Percentiles rank a stretch among this genome's conserved stretches.
phyloP scores from a whole-genome alignment of 108 stramenopile genomes.

The Phaeodactylum tricornutum region DNA sequence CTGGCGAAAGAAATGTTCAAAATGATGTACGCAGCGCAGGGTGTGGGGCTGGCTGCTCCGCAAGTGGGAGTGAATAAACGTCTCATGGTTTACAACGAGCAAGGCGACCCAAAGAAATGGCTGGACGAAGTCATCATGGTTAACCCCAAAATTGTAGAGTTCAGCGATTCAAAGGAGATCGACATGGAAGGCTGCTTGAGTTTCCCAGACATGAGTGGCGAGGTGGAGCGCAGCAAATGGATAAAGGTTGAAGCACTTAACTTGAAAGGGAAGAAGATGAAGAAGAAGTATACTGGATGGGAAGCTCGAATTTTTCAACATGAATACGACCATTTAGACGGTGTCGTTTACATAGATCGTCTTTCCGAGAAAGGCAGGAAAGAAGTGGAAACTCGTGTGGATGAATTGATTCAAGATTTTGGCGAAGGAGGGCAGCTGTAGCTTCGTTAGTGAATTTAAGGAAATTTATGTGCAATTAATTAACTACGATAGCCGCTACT shows the following conservation, averaged over 20 bases:
- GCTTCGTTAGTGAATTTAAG: too few species aligned
- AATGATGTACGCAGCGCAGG: constrained; percentile 91
- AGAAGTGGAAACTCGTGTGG: constrained; percentile 46
- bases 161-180: constrained; percentile 47
- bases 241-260: constrained; percentile 86
- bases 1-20: constrained; percentile 90
- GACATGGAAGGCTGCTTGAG: constrained; percentile 86
- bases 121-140: constrained; percentile 32
- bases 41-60: constrained; percentile 81
- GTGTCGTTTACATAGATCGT: constrained; percentile 71
- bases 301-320: constrained; percentile 93
- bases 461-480: too few species aligned
- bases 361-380: constrained; percentile 47
- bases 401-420: constrained; percentile 60
- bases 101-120: constrained; percentile 36
- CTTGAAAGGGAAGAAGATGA: constrained; percentile 44
- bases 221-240: constrained; percentile 72
- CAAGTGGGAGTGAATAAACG: constrained; percentile 76
- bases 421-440: constrained; percentile 64
- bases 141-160: constrained; percentile 65
- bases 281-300: constrained; percentile 78
- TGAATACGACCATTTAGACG: constrained; percentile 97
- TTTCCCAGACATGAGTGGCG: constrained; percentile 88
- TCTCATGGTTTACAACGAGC: constrained; percentile 47
- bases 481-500: too few species aligned